Evolutionary conservation across 1,284 basidiomycete genomes (phyloP), one percentile per base, ranked within the genome.

Genomic region (Exobasidium cylindrosporum): DNA sequence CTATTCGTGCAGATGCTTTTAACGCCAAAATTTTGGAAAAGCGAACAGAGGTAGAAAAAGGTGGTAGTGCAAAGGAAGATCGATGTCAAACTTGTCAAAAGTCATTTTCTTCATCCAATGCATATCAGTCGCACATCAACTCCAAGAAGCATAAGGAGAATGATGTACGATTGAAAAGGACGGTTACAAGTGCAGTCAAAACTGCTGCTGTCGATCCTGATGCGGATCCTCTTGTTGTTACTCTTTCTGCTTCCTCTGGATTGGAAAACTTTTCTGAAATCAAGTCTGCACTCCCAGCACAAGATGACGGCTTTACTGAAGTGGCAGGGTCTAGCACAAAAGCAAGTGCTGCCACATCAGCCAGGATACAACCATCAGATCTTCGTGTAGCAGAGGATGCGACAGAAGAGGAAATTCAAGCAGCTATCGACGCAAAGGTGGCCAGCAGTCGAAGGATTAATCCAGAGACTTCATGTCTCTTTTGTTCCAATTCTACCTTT

Each of bases 71-170:
- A 1, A 87, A 86, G 68, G 86, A 85, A 23, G 84, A 87, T 40
- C 83, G 83, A 10, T 97, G 94, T 77, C 85, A 87, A 43, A 80
- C 86, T n/a, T 97, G 93, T 88, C 87, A 85, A 69, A 98, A 98
- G 83, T 83, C 84, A 0, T 98, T 97, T 78, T 87, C 89, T 0
- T 90, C 91, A 0, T 88, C 91, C 70, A 95, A 94, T 81, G 90
- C 93, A 1, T 94, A 90, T 80, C 83, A 86, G 26, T 89, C 92
- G 3, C 96, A 98, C 78, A 81, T 95, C 31, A 86, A 86, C 76
- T 95, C 92, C 1, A 94, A 89, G 79, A 94, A 90, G 80, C 95
- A 98, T 82, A 89, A 87, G 66, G 92, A 97, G 43, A 88, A 85
- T 62, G 87, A 17, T n/a, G 1, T 1, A 11, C 14, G 29, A 3